Evolutionary conservation across 2,329 filamentous ascomycete genomes (phyloP), one percentile per base, ranked within the genome.

Genomic region (Mycosphaerelloides madeirae): DNA sequence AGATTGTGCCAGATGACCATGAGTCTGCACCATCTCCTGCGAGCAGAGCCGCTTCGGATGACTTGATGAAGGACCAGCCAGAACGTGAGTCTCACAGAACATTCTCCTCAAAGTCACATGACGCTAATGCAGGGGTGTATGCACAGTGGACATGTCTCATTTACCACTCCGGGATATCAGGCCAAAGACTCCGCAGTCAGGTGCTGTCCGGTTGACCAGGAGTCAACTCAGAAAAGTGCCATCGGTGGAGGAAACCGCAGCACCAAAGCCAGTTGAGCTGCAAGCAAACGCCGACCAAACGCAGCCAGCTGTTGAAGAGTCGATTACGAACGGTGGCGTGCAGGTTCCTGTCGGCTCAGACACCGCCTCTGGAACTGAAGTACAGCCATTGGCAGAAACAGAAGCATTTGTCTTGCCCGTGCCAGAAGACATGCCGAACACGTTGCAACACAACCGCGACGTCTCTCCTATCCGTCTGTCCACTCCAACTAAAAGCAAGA

Each of bases 41-140:
- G 19, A 53, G 47, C 33, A 42, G 34, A 45, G 46, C 47, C 31
- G 51, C 50, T 14, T 41, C 50, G 13, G 46, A 52, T 19, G 53
- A 55, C 25, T 44, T 51, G 32, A 48, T 50, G 33, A 50, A 43
- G 29, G 49, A 52, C 15, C 28, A 41, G 4, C 43, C 44, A 34
- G 44, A 48, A 29, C 45, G 50, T 53, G 31, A 52, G 52, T 53
- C 33, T 43, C 29, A 29, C 12, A 18, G 29, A 36, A 43, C 32
- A 38, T 31, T 16, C 49, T 50, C 46, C 48, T 46, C 39, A 34
- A 38, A 29, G 38, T 53, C 39, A 57, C 48, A 44, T 50, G 48
- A 45, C 45, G 54, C 52, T 57, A 59, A 55, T 54, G 49, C 49
- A 57, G 46, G 50, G 50, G 48, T 43, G 20, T 41, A 25, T 38